Percentiles rank a stretch among this genome's conserved stretches.
Evolutionary conservation across 1,139 yeast genomes (phyloP).

Genomic region (Yamadazyma blattariae): DNA sequence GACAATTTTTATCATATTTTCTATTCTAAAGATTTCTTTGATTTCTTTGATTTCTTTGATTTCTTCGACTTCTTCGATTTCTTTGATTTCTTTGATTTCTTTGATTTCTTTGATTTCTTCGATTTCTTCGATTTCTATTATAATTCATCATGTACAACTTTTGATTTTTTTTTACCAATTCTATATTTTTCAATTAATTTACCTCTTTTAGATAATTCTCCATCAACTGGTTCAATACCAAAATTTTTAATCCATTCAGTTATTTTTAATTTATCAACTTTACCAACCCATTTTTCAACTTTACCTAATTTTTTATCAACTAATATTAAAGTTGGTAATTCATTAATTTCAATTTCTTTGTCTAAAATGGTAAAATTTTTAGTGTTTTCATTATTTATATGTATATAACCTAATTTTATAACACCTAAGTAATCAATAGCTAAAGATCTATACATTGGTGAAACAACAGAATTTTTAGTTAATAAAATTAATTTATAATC

Average conservation of each 20-base stretch:
- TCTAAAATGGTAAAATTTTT: slow-evolving; percentile 13
- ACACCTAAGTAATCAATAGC: slow-evolving; percentile 66
- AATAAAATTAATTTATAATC: slow-evolving; percentile 40
- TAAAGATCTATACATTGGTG: slow-evolving; percentile 67
- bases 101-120: too few relatives aligned
- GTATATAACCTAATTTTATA: slow-evolving; percentile 29
- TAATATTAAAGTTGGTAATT: slow-evolving; percentile 30
- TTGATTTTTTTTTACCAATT: slow-evolving; percentile 18
- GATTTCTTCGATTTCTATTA: too few relatives aligned
- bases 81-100: too few relatives aligned
- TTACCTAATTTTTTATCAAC: slow-evolving; percentile 21
- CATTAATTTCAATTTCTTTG: slow-evolving; percentile 21
- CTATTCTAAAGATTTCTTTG: too few relatives aligned
- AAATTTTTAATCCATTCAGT: slow-evolving; percentile 33
- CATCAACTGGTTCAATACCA: slow-evolving; percentile 34
- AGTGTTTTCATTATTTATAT: slow-evolving; percentile 10
- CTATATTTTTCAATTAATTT: slow-evolving; percentile 31
- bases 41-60: too few relatives aligned
- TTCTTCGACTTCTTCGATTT: too few relatives aligned
- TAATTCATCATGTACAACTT: slow-evolving; percentile 34
- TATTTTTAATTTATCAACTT: slow-evolving; percentile 30
- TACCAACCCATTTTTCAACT: slow-evolving; percentile 23
- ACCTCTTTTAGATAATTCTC: slow-evolving; percentile 37
- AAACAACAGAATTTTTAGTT: slow-evolving; percentile 44
- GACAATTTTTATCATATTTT: too few relatives aligned